Evolutionary conservation across 495 filamentous ascomycete genomes (phyloP), one percentile per base, ranked within the genome.

Genomic region (Tuber indicum): DNA sequence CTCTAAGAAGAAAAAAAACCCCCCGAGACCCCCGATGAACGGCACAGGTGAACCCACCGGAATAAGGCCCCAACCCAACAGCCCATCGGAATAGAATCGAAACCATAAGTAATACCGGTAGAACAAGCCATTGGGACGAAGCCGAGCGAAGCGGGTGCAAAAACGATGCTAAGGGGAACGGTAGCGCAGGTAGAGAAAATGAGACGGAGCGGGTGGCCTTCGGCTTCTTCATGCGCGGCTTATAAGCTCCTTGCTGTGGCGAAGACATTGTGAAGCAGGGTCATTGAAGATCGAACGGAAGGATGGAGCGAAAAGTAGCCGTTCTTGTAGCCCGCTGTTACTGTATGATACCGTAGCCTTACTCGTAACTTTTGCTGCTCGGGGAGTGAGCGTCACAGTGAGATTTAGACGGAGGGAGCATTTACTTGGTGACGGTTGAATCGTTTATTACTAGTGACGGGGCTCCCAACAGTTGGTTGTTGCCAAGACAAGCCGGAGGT

Each of bases 71-170:
- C 9, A 98, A 85, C 26, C 93, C 92, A 69, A 94, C 91, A 69
- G 92, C 91, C 96, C 96, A 98, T 73, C 96, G 87, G 84, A 97
- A 97, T 36, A 99, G 89, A 75, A 94, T 93, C n/a, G 90, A 93
- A 21, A 88, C 88, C 93, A 98, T 97, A 45, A 98, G 85, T 7
- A 96, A 91, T 75, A 96, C 85, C 0, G 96, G 94, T 21, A 99
- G 86, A 21, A 93, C 88, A 77, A 97, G 89, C 96, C 96, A 99
- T 94, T 96, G 93, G 41, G 95, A 97, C 26, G 91, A 89, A 17
- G 89, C 89, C 75, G 91, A 91, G 47, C 93, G 89, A 41, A 94
- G 92, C 58, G 94, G 93, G 93, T 96, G 97, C 45, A 98, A 88
- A 81, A 98, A 92, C 32, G 93, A 91, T 32, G 92, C 95, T 12